phyloP scores from a whole-genome alignment of 1,284 basidiomycete genomes.

The Fomitopsis betulina region DNA sequence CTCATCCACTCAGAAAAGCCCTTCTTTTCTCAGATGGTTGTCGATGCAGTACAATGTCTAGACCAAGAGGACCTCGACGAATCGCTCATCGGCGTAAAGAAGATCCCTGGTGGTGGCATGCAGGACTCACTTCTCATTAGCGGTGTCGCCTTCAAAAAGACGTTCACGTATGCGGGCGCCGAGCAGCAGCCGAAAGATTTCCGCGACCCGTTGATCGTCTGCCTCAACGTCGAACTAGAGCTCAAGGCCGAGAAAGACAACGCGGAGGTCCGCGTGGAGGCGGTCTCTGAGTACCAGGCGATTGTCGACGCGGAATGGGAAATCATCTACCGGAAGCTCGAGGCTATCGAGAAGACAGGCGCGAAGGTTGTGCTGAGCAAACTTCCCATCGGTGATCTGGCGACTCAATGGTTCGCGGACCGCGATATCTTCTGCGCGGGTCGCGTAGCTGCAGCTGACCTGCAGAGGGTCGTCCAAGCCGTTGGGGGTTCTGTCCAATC shows the following conservation, averaged over 20 bases:
- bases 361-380: conserved; percentile 98
- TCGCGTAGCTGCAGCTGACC: conserved; percentile 86
- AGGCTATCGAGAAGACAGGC: conserved; percentile 94
- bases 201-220: conserved; percentile 85
- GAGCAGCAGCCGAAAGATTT: conserved; percentile 99
- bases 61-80: conserved; percentile 96
- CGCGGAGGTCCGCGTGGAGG: conserved; percentile 95
- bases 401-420: conserved; percentile 99
- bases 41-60: conserved; percentile 90
- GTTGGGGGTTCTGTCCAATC: conserved; percentile 95
- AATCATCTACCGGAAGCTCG: conserved; percentile 97
- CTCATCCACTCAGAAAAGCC: conserved; percentile 98
- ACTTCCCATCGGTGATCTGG: conserved; percentile 96
- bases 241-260: conserved; percentile 99
- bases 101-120: conserved; percentile 98
- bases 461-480: conserved; percentile 93
- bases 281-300: conserved; percentile 96
- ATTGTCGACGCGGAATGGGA: conserved; percentile 99
- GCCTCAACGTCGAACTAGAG: conserved; percentile 97
- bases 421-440: conserved; percentile 99
- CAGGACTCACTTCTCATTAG: conserved; percentile 88
- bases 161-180: conserved; percentile 98
- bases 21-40: conserved; percentile 99
- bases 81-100: conserved; percentile 97
- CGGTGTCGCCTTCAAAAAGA: conserved; percentile 99